These are phyloP conservation scores for Penicillium roqueforti DNA, from an alignment of 495 filamentous ascomycete genomes.

Conservation along the genomic window DNA sequence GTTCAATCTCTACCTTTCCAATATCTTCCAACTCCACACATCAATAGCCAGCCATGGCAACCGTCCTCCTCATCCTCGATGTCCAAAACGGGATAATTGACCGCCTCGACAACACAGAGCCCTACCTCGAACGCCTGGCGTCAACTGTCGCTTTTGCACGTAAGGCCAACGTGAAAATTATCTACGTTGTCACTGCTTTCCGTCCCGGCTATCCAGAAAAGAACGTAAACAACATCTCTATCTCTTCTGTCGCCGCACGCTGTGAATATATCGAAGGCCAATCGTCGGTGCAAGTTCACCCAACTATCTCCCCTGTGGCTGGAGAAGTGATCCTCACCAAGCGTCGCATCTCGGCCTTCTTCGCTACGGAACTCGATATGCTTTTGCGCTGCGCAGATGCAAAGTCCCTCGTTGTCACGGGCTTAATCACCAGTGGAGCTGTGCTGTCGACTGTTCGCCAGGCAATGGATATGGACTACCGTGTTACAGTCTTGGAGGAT, in stretches of 20 bases:
- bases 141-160: constrained; percentile 25
- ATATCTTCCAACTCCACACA: not conserved
- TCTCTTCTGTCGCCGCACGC: constrained; percentile 12
- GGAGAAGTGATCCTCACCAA: constrained; percentile 33
- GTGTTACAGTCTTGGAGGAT: constrained; percentile 34
- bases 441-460: constrained; percentile 40
- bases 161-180: constrained; percentile 19
- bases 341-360: constrained; percentile 36
- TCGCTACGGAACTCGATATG: constrained; percentile 33
- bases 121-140: constrained; percentile 27
- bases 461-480: constrained; percentile 35
- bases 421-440: constrained; percentile 36
- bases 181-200: constrained; percentile 35
- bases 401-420: constrained; percentile 30
- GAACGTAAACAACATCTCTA: constrained; percentile 21
- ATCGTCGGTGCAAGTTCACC: constrained; percentile 18
- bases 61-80: constrained; percentile 36
- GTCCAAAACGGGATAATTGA: constrained; percentile 30
- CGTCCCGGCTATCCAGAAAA: constrained; percentile 32
- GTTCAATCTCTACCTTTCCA: not conserved
- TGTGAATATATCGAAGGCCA: constrained; percentile 25
- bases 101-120: constrained; percentile 11
- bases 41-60: constrained; percentile 18
- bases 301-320: constrained; percentile 17
- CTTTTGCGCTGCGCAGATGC: constrained; percentile 29